phyloP scores from a whole-genome alignment of 208 protist species.

The Leishmania turanica region DNA sequence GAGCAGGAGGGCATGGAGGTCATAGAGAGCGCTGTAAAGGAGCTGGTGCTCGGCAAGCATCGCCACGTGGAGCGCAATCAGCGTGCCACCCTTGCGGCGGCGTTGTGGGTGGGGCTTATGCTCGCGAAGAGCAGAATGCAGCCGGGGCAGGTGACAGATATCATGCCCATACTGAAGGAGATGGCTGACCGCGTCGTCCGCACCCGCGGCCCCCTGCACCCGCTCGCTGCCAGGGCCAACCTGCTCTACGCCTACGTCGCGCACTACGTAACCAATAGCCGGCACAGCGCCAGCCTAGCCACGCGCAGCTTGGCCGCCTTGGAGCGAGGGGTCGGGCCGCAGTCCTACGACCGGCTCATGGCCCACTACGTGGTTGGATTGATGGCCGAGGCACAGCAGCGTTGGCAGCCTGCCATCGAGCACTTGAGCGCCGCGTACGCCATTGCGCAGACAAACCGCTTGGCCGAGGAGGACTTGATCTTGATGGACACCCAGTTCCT shows the following conservation, averaged over 20 bases:
- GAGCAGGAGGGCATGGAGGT: conserved; percentile 36
- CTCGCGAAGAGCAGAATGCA: conserved; percentile 36
- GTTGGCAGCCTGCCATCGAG: conserved; percentile 51
- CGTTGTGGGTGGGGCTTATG: conserved; percentile 46
- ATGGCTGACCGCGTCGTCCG: conserved; percentile 39
- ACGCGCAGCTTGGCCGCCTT: conserved; percentile 37
- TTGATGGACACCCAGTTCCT: conserved; percentile 43
- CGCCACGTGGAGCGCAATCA: conserved; percentile 39
- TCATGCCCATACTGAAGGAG: conserved; percentile 36
- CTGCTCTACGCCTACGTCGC: conserved; percentile 39
- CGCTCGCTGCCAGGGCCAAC: conserved; percentile 39
- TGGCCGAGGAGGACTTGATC: conserved; percentile 28
- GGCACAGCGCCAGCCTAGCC: conserved; percentile 37
- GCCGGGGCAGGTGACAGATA: conserved; percentile 33
- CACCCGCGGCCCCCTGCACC: conserved; percentile 49
- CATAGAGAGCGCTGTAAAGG: conserved; percentile 45
- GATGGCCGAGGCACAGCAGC: conserved; percentile 32
- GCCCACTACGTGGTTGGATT: conserved; percentile 31
- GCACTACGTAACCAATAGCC: conserved; percentile 23
- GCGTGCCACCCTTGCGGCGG: conserved; percentile 38
- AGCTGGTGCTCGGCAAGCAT: conserved; percentile 52
- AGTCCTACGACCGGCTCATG: conserved; percentile 34
- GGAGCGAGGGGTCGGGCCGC: conserved; percentile 28
- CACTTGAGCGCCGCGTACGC: conserved; percentile 60
- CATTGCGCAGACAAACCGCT: conserved; percentile 41